Percentiles rank a stretch among this genome's conserved stretches.
Conservation (phyloP, 192 early-diverging fungal species). For the Coemansia sp. region DNA sequence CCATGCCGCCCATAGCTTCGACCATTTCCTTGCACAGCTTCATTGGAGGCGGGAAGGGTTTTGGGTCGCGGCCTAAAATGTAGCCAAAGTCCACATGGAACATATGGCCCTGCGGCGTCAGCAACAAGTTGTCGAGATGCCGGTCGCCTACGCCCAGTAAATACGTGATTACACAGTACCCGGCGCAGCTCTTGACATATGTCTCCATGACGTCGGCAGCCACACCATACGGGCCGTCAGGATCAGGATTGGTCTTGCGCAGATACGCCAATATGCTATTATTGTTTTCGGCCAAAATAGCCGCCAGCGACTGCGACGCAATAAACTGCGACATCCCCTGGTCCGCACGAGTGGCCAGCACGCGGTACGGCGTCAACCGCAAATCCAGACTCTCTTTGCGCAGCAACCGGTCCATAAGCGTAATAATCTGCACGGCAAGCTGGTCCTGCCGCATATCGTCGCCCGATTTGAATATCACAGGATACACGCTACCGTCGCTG, state of each 20-base stretch:
- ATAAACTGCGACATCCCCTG: slow-evolving; percentile 97
- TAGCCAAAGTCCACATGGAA: slow-evolving; percentile 99
- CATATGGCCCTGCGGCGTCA: slow-evolving; percentile 82
- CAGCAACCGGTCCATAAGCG: slow-evolving; percentile 93
- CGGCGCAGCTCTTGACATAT: slow-evolving; percentile 94
- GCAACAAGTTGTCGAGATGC: slow-evolving; percentile 93
- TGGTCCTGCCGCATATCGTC: slow-evolving; percentile 98
- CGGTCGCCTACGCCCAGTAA: slow-evolving; percentile 96
- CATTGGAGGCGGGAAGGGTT: slow-evolving; percentile 99
- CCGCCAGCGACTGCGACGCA: slow-evolving; percentile 82
- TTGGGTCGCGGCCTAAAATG: slow-evolving; percentile 97
- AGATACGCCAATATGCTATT: slow-evolving; percentile 82
- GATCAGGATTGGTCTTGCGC: slow-evolving; percentile 69
- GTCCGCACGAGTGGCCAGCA: slow-evolving; percentile 91
- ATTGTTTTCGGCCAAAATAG: slow-evolving; percentile 83
- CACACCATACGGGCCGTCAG: slow-evolving; percentile 67
- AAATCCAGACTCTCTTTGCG: slow-evolving; percentile 96
- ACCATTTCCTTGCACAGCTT: slow-evolving; percentile 99
- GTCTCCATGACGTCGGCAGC: slow-evolving; percentile 84
- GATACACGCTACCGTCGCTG: slow-evolving; percentile 84
- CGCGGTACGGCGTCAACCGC: slow-evolving; percentile 90
- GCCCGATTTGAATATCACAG: slow-evolving; percentile 96
- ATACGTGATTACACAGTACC: slow-evolving; percentile 99
- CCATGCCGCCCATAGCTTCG: slow-evolving; percentile 96
- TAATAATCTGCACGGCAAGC: slow-evolving; percentile 95